These are phyloP conservation scores for Dendrobium officinale DNA, from an alignment of 106 monocot genomes.

Conservation along the genomic window DNA sequence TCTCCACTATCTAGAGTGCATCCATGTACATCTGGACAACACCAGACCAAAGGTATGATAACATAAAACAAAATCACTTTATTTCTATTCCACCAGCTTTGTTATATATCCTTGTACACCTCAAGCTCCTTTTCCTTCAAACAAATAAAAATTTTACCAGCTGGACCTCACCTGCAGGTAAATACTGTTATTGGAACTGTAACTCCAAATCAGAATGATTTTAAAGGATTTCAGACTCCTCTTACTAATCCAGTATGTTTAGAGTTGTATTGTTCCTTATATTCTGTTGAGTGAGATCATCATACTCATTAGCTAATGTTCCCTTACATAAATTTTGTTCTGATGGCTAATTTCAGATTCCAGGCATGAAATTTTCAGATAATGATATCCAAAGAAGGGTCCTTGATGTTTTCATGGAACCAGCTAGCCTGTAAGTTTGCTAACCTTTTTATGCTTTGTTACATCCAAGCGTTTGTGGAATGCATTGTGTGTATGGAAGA, in stretches of 20 bases:
- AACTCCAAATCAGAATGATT: conserved; percentile 4
- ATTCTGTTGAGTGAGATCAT: neutral
- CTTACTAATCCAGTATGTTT: conserved; percentile 6
- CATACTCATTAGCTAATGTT: neutral
- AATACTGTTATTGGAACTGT: conserved; percentile 2
- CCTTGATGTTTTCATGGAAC: conserved; percentile 10
- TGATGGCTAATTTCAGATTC: neutral
- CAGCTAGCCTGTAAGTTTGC: conserved; percentile 5
- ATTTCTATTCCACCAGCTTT: neutral
- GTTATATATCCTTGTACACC: neutral
- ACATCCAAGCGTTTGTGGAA: neutral
- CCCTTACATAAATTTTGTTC: neutral
- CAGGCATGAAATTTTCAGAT: conserved; percentile 1
- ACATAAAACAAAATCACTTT: neutral
- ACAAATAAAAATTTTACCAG: neutral
- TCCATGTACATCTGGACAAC: conserved; percentile 12
- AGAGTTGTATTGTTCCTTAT: neutral
- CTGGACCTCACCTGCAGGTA: neutral
- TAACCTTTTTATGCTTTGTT: neutral
- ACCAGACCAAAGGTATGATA: conserved; percentile 12
- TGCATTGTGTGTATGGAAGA: neutral
- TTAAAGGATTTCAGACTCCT: conserved; percentile 16
- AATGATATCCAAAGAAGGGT: conserved; percentile 8
- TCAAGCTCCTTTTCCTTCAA: neutral
- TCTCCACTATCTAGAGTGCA: conserved; percentile 7